A percentile compares a stretch with the other conserved stretches of the same genome.
Conservation (phyloP, 2,329 filamentous ascomycete genomes). For the Geosmithia morbida region DNA sequence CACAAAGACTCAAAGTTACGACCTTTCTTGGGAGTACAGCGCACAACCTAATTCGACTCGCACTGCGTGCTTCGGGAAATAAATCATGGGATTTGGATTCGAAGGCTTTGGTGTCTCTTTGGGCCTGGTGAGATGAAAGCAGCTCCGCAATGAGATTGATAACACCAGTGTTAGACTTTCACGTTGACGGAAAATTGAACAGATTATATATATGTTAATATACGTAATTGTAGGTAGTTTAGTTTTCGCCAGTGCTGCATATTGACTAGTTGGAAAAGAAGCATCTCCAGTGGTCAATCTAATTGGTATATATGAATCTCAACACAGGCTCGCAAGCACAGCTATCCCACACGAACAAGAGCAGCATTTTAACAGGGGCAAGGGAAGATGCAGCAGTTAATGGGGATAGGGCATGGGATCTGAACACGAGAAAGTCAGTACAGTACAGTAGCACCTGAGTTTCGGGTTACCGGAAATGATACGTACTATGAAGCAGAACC, state of each 20-base stretch:
- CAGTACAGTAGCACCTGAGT: background rate
- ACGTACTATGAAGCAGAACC: conserved; percentile 15
- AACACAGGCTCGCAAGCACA: background rate
- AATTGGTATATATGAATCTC: background rate
- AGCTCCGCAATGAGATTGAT: too few species aligned
- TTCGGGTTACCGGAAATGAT: background rate
- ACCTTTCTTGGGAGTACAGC: conserved; percentile 25
- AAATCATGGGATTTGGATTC: background rate
- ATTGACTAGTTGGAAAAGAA: too few species aligned
- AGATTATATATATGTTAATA: background rate
- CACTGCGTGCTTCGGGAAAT: background rate
- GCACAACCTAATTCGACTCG: conserved; percentile 12
- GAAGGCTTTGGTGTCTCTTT: background rate
- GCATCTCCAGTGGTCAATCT: background rate
- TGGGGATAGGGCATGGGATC: conserved; percentile 16
- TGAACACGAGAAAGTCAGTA: background rate
- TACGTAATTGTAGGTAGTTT: background rate
- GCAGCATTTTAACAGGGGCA: conserved; percentile 6
- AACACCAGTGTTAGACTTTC: too few species aligned
- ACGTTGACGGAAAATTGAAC: background rate
- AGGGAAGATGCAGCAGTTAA: conserved; percentile 16
- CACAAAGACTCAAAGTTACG: conserved; percentile 24
- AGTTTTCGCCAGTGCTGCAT: too few species aligned
- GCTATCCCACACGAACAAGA: background rate
- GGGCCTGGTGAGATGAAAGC: background rate